Evolutionary conservation across 2,329 filamentous ascomycete genomes (phyloP), one percentile per base, ranked within the genome.

Genomic region (Fusarium sororula): DNA sequence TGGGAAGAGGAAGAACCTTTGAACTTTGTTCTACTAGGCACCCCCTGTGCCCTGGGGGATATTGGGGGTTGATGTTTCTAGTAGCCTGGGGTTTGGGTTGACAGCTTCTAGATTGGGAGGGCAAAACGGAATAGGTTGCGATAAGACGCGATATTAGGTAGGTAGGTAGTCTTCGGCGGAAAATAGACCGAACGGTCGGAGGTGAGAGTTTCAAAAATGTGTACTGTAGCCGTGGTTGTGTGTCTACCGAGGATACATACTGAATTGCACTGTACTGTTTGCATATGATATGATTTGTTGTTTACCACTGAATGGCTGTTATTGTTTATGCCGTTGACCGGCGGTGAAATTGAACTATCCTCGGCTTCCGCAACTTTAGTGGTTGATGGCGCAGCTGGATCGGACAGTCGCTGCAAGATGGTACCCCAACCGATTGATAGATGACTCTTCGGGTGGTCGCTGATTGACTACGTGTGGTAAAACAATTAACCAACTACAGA

Each of bases 371-470:
- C 39, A 69, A 54, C 39, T 65, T 53, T 41, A 73, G 58, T 73
- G 50, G 69, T 35, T 30, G 51, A 63, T 67, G 63, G 67, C 39
- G 63, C 28, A 56, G 41, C 51, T 63, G 50, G 42, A 65, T 72
- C 69, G 70, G 69, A 73, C 39, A 65, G 41, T 57, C 48, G 58
- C 69, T 63, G 64, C 58, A 69, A 68, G 54, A 69, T 73, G 64
- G 26, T 28, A 20, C 54, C 55, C 64, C 62, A 72, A 69, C 59
- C 69, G 45, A 72, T 68, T 38, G 45, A 66, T 68, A 35, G 45
- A 50, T 37, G 39, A 69, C 53, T 59, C 58, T 28, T 69, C 69
- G 48, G 66, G 45, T 53, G 28, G 63, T 68, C 66, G 63, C 54
- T 50, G 30, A 28, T 28, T 38, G 42, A 50, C 30, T 56, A 24